phyloP scores from a whole-genome alignment of 2,329 filamentous ascomycete genomes.

The Aspergillus arachidicola region DNA sequence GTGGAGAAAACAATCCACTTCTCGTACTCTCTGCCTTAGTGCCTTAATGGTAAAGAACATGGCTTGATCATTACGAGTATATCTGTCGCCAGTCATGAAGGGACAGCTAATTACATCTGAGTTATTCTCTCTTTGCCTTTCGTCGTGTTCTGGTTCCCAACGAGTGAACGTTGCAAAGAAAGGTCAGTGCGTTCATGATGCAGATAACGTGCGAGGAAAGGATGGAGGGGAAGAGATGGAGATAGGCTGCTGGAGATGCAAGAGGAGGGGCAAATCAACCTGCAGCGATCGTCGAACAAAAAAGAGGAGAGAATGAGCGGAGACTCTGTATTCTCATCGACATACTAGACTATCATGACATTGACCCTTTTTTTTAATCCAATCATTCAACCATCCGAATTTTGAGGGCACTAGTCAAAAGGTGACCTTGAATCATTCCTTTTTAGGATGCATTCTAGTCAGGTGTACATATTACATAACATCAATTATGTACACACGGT shows the following conservation, averaged over 20 bases:
- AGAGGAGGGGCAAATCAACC: slow-evolving; percentile 12
- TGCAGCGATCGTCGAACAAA: slow-evolving; percentile 8
- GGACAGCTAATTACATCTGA: background rate
- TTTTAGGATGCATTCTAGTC: background rate
- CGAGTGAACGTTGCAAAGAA: background rate
- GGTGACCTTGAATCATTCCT: background rate
- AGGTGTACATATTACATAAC: slow-evolving; percentile 2
- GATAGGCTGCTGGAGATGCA: slow-evolving; percentile 15
- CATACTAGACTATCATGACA: background rate
- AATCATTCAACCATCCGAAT: background rate
- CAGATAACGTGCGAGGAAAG: slow-evolving; percentile 18
- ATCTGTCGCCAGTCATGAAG: background rate
- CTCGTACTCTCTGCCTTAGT: slow-evolving; percentile 1
- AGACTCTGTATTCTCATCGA: background rate
- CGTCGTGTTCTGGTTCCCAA: background rate
- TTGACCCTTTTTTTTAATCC: background rate
- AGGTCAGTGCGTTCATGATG: slow-evolving; percentile 20
- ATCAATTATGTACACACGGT: background rate
- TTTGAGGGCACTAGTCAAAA: background rate
- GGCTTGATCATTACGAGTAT: background rate
- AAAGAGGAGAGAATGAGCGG: background rate
- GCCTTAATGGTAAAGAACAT: background rate
- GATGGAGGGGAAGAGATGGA: slow-evolving; percentile 20
- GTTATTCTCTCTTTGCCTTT: background rate
- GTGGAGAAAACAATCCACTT: background rate